These are phyloP conservation scores for Calonectria hongkongensis DNA, from an alignment of 2,329 filamentous ascomycete species.

Conservation along the genomic window DNA sequence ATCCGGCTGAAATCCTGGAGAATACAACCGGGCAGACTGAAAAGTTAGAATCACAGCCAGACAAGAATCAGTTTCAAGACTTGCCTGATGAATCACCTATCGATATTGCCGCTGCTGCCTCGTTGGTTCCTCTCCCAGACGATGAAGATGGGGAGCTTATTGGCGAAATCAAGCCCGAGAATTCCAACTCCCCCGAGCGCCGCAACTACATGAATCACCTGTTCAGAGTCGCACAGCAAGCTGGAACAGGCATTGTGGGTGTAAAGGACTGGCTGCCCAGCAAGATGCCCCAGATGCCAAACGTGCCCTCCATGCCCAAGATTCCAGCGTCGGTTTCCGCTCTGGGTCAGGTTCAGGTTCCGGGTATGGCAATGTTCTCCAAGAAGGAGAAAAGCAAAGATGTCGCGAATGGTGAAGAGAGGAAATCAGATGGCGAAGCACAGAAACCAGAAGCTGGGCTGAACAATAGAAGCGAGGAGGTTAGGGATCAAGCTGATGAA, in stretches of 20 bases:
- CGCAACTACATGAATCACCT: slow-evolving; percentile 69
- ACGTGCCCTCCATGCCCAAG: slow-evolving; percentile 49
- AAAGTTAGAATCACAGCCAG: slow-evolving; percentile 34
- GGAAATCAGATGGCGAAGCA: neutral
- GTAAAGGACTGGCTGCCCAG: slow-evolving; percentile 67
- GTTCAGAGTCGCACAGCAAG: slow-evolving; percentile 69
- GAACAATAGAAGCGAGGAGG: neutral
- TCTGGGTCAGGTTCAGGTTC: slow-evolving; percentile 47
- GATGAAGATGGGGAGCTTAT: slow-evolving; percentile 60
- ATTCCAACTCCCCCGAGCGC: slow-evolving; percentile 61
- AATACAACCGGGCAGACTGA: slow-evolving; percentile 46
- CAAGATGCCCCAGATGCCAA: slow-evolving; percentile 62
- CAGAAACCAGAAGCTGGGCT: neutral
- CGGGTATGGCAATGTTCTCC: slow-evolving; percentile 55
- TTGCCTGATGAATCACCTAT: slow-evolving; percentile 64
- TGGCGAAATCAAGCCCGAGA: slow-evolving; percentile 56
- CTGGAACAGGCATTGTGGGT: slow-evolving; percentile 61
- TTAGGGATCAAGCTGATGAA: neutral
- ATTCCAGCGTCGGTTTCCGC: slow-evolving; percentile 58
- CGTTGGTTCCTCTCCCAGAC: slow-evolving; percentile 69
- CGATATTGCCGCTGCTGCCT: slow-evolving; percentile 72
- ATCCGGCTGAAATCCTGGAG: slow-evolving; percentile 51
- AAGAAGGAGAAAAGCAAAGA: slow-evolving; percentile 47
- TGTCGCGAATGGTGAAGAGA: slow-evolving; percentile 32
- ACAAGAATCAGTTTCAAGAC: slow-evolving; percentile 1